Percentiles rank a stretch among this genome's conserved stretches.
phyloP scores from a whole-genome alignment of 2,329 filamentous ascomycete species.

The Monosporascus sp. region DNA sequence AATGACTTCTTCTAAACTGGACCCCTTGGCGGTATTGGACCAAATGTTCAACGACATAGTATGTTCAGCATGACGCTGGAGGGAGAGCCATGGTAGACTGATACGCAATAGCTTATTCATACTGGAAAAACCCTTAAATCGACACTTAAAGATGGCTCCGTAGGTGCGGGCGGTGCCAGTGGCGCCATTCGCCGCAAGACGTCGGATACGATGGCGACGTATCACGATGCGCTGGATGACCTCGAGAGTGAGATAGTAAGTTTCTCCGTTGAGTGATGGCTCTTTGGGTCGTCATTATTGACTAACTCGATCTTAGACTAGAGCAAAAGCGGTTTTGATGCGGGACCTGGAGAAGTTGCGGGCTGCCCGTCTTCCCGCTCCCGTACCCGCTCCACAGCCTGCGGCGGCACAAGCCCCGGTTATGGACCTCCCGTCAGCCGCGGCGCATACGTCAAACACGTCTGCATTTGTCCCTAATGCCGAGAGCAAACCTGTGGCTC shows the following conservation, averaged over 20 bases:
- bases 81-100: slow-evolving; percentile 4
- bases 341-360: slow-evolving; percentile 46
- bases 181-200: slow-evolving; percentile 36
- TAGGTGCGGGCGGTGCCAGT: slow-evolving; percentile 28
- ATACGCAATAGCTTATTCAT: slow-evolving; percentile 46
- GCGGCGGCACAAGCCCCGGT: slow-evolving; percentile 23
- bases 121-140: slow-evolving; percentile 53
- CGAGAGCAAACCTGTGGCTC: slow-evolving; percentile 42
- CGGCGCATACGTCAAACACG: slow-evolving; percentile 24
- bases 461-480: slow-evolving; percentile 28
- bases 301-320: slow-evolving; percentile 27
- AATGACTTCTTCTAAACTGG: slow-evolving; percentile 6
- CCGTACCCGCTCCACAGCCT: slow-evolving; percentile 12
- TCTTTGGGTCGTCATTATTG: slow-evolving; percentile 5
- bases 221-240: slow-evolving; percentile 51
- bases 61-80: slow-evolving; percentile 22
- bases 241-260: slow-evolving; percentile 55
- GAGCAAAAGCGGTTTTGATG: slow-evolving; percentile 50
- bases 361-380: slow-evolving; percentile 21
- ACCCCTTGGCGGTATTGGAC: slow-evolving; percentile 45
- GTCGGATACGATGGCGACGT: slow-evolving; percentile 41
- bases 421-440: slow-evolving; percentile 30
- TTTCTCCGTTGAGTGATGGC: not conserved
- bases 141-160: slow-evolving; percentile 41
- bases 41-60: slow-evolving; percentile 52